Percentiles rank a stretch among this genome's conserved stretches.
Evolutionary conservation across 2,329 filamentous ascomycete genomes (phyloP).

Genomic region (Calycina herbarum): DNA sequence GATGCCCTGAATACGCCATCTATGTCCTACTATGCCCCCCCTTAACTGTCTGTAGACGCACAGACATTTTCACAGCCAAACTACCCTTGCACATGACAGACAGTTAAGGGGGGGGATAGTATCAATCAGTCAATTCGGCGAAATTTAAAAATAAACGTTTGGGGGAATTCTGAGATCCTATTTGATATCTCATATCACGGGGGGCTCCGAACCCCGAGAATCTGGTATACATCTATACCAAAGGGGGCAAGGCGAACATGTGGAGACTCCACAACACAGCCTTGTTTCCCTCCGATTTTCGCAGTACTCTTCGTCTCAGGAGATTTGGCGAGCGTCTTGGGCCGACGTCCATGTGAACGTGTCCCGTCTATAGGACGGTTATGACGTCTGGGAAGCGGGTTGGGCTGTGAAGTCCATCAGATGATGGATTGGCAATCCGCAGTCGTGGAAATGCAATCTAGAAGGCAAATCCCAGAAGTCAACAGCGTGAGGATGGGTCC

Average conservation of each 20-base stretch:
- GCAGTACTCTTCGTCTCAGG: neutral
- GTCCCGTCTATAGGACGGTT: neutral
- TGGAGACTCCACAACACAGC: neutral
- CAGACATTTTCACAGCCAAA: too few relatives aligned
- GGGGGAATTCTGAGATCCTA: neutral
- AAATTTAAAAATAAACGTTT: neutral
- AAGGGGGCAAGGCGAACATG: neutral
- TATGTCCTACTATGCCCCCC: too few relatives aligned
- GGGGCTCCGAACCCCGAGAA: conserved; percentile 1
- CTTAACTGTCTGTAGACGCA: too few relatives aligned
- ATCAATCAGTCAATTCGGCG: too few relatives aligned
- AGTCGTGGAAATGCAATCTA: neutral
- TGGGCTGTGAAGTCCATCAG: neutral
- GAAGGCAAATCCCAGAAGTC: too few relatives aligned
- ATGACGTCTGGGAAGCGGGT: neutral
- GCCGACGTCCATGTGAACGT: neutral
- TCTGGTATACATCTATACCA: neutral
- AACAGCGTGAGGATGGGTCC: too few relatives aligned
- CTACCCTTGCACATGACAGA: too few relatives aligned
- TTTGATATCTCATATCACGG: neutral
- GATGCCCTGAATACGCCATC: too few relatives aligned
- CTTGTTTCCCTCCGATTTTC: neutral
- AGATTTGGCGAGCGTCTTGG: conserved; percentile 6
- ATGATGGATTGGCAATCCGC: neutral
- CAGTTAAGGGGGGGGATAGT: too few relatives aligned